Evolutionary conservation across 2,329 filamentous ascomycete genomes (phyloP), one percentile per base, ranked within the genome.

Genomic region (Fusarium papillatum): DNA sequence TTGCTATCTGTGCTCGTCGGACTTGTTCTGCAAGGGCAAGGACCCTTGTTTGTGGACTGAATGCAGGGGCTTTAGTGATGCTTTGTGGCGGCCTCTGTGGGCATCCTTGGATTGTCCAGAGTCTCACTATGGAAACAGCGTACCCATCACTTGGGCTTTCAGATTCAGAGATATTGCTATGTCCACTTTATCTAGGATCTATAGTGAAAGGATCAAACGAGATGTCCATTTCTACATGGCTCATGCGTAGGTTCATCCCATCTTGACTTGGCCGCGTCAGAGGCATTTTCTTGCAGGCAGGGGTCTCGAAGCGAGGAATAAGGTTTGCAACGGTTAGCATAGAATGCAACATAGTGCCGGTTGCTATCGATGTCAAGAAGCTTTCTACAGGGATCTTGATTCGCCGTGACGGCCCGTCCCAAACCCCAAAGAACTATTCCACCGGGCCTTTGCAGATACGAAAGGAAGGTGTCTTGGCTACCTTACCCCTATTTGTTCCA

Each of bases 301-400:
- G 46, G 46, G 24, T 29, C 34, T 13, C 36, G 39, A 53, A 39
- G 36, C 36, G 68, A 55, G 53, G 7, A 62, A 36, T 36, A 46
- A 61, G 19, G 43, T 48, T 53, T 62, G 41, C 63, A 59, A 59
- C 63, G 68, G 62, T 66, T 48, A 29, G 46, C 46, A 50, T 29
- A 19, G 24, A 50, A 50, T 50, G 46, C 46, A 29, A 50, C 46
- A 50, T 50, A 19, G 16, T 29, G 24, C 46, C 24, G 16, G 46
- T 26, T 29, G 24, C 46, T 50, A 11, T 19, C 46, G 19, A 50
- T 50, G 24, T 50, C 9, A 50, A 50, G 46, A 50, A 50, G 46
- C 24, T 50, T 50, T 29, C 7, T 16, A 50, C 46, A 50, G 24
- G 46, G 46, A 19, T 50, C 46, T 19, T 50, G 24, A 50, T 50